Conservation (phyloP, 2,329 filamentous ascomycete genomes). For the Xylariaceae sp. region DNA sequence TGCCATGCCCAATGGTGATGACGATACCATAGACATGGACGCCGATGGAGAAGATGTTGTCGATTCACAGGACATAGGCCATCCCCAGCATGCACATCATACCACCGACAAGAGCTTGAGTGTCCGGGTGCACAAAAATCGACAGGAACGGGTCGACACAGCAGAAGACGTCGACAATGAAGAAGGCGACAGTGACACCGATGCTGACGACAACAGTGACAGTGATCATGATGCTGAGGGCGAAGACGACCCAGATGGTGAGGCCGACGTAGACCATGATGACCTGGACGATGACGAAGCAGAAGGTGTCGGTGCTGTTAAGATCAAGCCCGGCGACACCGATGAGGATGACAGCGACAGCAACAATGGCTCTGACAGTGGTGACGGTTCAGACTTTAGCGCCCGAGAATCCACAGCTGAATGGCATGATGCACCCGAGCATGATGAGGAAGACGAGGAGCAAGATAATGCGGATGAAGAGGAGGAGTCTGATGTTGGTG, state of each 20-base stretch:
- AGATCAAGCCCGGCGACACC: conserved; percentile 50
- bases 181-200: not conserved
- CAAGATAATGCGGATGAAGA: conserved; percentile 12
- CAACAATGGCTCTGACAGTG: conserved; percentile 19
- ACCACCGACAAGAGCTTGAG: too few species aligned
- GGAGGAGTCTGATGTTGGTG: not conserved
- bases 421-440: conserved; percentile 27
- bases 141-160: not conserved
- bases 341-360: conserved; percentile 41
- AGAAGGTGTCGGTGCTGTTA: conserved; percentile 55
- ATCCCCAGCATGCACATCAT: too few species aligned
- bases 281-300: conserved; percentile 43
- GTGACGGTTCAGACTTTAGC: conserved; percentile 25
- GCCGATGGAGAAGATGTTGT: not conserved
- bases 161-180: not conserved
- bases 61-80: not conserved
- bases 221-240: not conserved
- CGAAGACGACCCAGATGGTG: conserved; percentile 17
- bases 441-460: conserved; percentile 26
- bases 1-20: not conserved
- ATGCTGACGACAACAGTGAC: not conserved
- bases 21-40: not conserved
- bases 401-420: conserved; percentile 28
- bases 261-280: conserved; percentile 18
- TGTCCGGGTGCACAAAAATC: too few species aligned